These are phyloP conservation scores for Vaccinium macrocarpon DNA, from an alignment of 148 eudicot genomes.

Conservation along the genomic window DNA sequence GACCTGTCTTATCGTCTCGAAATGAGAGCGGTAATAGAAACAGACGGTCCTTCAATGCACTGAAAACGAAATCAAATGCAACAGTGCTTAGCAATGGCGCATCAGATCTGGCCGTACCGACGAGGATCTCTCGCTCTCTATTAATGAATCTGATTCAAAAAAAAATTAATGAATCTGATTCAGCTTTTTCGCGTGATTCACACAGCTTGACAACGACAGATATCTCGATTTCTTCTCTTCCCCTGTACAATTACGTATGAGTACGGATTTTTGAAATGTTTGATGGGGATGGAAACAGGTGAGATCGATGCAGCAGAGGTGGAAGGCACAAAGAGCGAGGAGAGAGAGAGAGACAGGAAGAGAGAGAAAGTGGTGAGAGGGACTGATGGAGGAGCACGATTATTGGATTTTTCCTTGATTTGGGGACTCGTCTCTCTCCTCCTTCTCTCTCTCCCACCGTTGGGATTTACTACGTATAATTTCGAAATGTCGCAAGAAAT, in stretches of 20 bases:
- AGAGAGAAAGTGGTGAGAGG: conserved; percentile 21
- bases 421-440: background rate
- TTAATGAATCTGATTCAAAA: conserved; percentile 10
- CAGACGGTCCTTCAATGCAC: conserved; percentile 30
- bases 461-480: no score
- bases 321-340: conserved; percentile 7
- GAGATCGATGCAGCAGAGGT: conserved; percentile 19
- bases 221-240: background rate
- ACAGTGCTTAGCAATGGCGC: conserved; percentile 19
- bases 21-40: conserved; percentile 1
- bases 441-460: background rate
- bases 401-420: conserved; percentile 18
- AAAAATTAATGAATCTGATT: background rate
- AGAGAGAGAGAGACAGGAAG: conserved; percentile 21
- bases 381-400: conserved; percentile 51
- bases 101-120: conserved; percentile 27
- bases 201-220: background rate
- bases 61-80: conserved; percentile 38
- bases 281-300: background rate
- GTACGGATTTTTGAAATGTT: background rate
- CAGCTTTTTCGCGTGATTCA: conserved; percentile 20
- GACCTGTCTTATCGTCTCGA: conserved; percentile 21
- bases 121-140: conserved; percentile 18
- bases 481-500: no score
- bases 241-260: background rate